These are phyloP conservation scores for Dacryopinax primogenitus DNA, from an alignment of 768 basidiomycete species.

Conservation along the genomic window DNA sequence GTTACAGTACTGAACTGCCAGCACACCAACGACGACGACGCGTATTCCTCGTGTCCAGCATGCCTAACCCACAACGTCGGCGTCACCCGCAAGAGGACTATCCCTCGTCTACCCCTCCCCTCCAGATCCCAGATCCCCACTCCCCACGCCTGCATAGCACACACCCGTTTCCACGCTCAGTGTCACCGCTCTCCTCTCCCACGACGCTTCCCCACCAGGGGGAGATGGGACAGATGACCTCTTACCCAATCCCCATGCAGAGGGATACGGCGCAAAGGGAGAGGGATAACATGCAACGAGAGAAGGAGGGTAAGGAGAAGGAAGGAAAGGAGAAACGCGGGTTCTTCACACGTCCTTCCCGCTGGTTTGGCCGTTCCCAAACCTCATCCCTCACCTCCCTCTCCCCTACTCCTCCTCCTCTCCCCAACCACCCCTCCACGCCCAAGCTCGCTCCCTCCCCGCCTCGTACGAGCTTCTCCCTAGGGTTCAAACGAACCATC, in stretches of 20 bases:
- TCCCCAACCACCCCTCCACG: not conserved
- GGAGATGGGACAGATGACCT: too few relatives aligned
- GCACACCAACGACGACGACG: not conserved
- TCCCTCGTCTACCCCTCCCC: not conserved
- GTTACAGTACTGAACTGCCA: not conserved
- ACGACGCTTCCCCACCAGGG: not conserved
- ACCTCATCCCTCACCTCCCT: conserved; percentile 3
- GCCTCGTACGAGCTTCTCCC: not conserved
- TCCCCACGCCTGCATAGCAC: too few relatives aligned
- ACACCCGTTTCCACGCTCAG: not conserved
- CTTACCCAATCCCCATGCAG: too few relatives aligned
- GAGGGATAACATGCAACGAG: too few relatives aligned
- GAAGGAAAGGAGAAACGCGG: too few relatives aligned
- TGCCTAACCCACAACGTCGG: not conserved
- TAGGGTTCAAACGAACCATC: not conserved
- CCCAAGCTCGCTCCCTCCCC: too few relatives aligned
- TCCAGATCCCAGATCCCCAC: conserved; percentile 1
- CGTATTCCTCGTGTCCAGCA: not conserved
- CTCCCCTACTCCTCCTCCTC: not conserved
- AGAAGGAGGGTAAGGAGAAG: too few relatives aligned
- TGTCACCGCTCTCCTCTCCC: not conserved
- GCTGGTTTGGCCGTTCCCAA: not conserved
- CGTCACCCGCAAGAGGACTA: not conserved
- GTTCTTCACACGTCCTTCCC: not conserved
- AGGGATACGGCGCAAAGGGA: too few relatives aligned